phyloP scores from a whole-genome alignment of 1,284 basidiomycete genomes.

The Psilocybe mexicana region DNA sequence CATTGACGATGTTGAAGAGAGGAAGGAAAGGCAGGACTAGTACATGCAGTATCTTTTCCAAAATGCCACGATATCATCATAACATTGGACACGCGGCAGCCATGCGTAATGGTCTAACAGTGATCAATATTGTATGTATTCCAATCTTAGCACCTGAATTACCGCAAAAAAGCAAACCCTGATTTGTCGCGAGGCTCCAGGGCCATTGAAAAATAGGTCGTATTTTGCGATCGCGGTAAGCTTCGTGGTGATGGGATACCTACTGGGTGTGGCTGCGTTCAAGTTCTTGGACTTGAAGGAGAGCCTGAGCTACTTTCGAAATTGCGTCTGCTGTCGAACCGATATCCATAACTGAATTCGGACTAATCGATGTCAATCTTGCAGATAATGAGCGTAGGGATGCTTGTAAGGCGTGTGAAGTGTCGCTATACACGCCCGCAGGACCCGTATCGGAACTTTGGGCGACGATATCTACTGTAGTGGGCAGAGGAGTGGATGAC shows the following conservation, averaged over 20 bases:
- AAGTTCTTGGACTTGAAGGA: conserved; percentile 59
- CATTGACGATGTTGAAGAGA: conserved; percentile 21
- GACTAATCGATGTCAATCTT: conserved; percentile 47
- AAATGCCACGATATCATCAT: not conserved
- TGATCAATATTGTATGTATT: not conserved
- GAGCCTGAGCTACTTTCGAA: conserved; percentile 60
- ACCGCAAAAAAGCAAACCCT: not conserved
- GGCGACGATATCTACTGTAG: not conserved
- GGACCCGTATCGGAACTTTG: not conserved
- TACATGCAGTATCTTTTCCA: not conserved
- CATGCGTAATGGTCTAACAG: conserved; percentile 14
- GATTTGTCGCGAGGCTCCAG: too few species aligned
- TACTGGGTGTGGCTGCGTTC: conserved; percentile 35
- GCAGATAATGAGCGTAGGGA: conserved; percentile 56
- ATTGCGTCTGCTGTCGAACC: conserved; percentile 71
- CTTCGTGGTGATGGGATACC: too few species aligned
- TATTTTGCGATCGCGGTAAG: too few species aligned
- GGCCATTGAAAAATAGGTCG: too few species aligned
- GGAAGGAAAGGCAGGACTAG: not conserved
- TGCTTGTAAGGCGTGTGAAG: conserved; percentile 51
- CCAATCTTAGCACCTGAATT: not conserved
- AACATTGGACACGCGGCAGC: conserved; percentile 24
- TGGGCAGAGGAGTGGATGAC: not conserved
- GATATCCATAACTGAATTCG: conserved; percentile 48
- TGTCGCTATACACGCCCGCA: conserved; percentile 31